Percentiles rank a stretch among this genome's conserved stretches.
phyloP scores from a whole-genome alignment of 768 basidiomycete genomes.

The Rhizopogon vinicolor region DNA sequence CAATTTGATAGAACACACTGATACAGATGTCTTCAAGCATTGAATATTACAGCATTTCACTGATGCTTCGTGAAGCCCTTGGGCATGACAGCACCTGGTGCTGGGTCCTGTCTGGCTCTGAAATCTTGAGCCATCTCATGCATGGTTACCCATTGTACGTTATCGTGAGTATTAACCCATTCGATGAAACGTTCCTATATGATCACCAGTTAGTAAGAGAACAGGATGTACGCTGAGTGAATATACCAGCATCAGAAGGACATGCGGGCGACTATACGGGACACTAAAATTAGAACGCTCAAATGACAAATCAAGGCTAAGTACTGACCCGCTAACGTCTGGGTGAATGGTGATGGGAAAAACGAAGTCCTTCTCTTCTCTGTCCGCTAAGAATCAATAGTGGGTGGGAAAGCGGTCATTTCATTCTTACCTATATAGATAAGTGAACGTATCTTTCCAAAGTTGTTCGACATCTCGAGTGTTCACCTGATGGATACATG shows the following conservation, averaged over 20 bases:
- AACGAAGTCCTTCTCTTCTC: slow-evolving; percentile 62
- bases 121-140: slow-evolving; percentile 64
- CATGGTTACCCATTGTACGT: slow-evolving; percentile 69
- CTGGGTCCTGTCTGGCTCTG: slow-evolving; percentile 44
- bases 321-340: slow-evolving; percentile 60
- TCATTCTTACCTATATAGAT: slow-evolving; percentile 48
- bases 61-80: slow-evolving; percentile 26
- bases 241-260: slow-evolving; percentile 66
- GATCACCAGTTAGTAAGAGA: background rate
- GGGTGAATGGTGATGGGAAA: slow-evolving; percentile 79
- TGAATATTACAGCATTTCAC: background rate
- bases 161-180: slow-evolving; percentile 67
- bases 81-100: slow-evolving; percentile 53
- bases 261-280: slow-evolving; percentile 52
- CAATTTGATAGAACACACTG: background rate
- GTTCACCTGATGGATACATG: slow-evolving; percentile 43
- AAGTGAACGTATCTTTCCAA: slow-evolving; percentile 74
- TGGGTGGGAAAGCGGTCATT: background rate
- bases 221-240: too few species aligned
- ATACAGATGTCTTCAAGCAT: background rate
- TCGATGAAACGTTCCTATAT: slow-evolving; percentile 65
- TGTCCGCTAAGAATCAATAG: slow-evolving; percentile 13
- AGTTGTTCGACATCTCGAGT: slow-evolving; percentile 60
- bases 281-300: slow-evolving; percentile 3
- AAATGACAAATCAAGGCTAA: background rate